Percentiles rank a stretch among this genome's conserved stretches.
Evolutionary conservation across 495 filamentous ascomycete species (phyloP).

Genomic region (Coniosporium apollinis): DNA sequence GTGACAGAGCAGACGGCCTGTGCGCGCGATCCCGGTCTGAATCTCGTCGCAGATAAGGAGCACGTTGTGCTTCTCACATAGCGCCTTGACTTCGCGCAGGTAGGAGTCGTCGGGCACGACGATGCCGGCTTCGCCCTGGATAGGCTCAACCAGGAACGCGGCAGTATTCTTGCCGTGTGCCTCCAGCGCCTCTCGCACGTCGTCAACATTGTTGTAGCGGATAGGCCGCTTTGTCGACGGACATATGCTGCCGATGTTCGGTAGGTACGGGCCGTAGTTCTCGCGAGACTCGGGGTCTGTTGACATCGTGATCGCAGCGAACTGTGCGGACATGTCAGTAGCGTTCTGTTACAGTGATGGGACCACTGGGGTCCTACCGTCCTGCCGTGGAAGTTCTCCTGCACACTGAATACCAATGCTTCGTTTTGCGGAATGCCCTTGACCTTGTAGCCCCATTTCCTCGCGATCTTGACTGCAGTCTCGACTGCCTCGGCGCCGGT

Average conservation of each 20-base stretch:
- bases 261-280: constrained; percentile 92
- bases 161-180: constrained; percentile 71
- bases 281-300: constrained; percentile 89
- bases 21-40: constrained; percentile 91
- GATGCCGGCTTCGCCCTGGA: constrained; percentile 95
- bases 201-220: constrained; percentile 67
- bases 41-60: constrained; percentile 97
- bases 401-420: constrained; percentile 67
- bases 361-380: constrained; percentile 62
- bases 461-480: constrained; percentile 90
- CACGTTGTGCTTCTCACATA: constrained; percentile 89
- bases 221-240: constrained; percentile 67
- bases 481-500: constrained; percentile 98
- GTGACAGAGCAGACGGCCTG: constrained; percentile 80
- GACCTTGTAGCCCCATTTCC: constrained; percentile 97
- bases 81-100: constrained; percentile 56
- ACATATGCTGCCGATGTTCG: constrained; percentile 61
- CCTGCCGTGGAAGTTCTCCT: constrained; percentile 92
- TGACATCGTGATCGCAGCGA: constrained; percentile 87
- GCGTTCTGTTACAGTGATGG: no score
- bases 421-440: constrained; percentile 78
- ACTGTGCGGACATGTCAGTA: no score
- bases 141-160: constrained; percentile 91
- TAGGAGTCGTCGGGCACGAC: constrained; percentile 89
- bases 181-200: constrained; percentile 64